phyloP scores from a whole-genome alignment of 768 basidiomycete genomes.

The Trametes cinnabarina region DNA sequence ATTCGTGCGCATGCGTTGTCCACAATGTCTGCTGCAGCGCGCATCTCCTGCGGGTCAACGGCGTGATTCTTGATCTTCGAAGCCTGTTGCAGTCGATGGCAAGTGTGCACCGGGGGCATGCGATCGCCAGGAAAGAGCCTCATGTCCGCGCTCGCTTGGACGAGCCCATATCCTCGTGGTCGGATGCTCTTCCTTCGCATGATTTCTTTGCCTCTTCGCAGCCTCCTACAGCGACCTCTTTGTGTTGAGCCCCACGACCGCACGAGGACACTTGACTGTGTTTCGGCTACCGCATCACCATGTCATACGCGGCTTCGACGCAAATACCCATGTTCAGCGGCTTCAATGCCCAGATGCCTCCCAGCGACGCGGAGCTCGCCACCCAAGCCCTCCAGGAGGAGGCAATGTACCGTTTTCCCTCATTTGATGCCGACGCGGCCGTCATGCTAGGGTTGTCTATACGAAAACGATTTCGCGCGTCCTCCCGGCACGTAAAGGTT shows the following conservation, averaged over 20 bases:
- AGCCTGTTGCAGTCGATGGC: neutral
- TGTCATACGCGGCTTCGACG: conserved; percentile 19
- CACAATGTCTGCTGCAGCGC: no score
- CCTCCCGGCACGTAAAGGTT: conserved; percentile 67
- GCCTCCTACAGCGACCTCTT: neutral
- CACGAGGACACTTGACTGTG: neutral
- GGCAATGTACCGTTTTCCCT: conserved; percentile 62
- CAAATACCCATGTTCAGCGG: conserved; percentile 54
- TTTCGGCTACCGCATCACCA: neutral
- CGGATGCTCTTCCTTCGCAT: neutral
- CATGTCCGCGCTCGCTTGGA: neutral
- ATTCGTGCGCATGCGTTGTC: no score
- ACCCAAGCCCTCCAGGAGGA: conserved; percentile 72
- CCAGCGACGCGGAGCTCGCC: conserved; percentile 71
- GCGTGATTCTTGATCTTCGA: neutral
- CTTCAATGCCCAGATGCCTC: conserved; percentile 55
- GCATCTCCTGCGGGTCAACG: neutral
- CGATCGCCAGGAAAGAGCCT: neutral
- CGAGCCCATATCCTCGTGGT: conserved; percentile 6
- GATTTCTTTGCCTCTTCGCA: neutral
- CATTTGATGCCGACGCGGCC: conserved; percentile 76
- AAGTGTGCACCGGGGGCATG: neutral
- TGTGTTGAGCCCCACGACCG: neutral
- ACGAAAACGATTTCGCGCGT: conserved; percentile 78
- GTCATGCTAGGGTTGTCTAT: conserved; percentile 77